These are phyloP conservation scores for Pleurotus sapidus DNA, from an alignment of 768 basidiomycete genomes.

Conservation along the genomic window DNA sequence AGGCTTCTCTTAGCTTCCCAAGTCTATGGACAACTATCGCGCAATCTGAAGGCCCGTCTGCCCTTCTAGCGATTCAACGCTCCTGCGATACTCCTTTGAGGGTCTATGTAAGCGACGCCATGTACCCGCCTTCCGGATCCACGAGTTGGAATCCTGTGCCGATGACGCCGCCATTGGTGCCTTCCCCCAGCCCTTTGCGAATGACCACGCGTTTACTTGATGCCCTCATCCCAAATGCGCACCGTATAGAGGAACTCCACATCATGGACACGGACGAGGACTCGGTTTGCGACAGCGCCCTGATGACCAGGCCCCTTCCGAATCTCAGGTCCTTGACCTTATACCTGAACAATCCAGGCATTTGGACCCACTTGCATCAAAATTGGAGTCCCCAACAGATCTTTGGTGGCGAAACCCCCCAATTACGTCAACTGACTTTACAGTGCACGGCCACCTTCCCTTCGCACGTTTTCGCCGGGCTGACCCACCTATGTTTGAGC, in stretches of 20 bases:
- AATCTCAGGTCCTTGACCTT: background rate
- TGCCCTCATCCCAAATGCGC: background rate
- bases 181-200: background rate
- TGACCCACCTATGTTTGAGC: slow-evolving; percentile 3
- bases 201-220: background rate
- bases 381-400: background rate
- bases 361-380: background rate
- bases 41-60: background rate
- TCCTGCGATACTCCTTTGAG: background rate
- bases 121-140: background rate
- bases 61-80: background rate
- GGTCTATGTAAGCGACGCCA: background rate
- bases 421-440: slow-evolving; percentile 1
- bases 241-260: slow-evolving; percentile 3
- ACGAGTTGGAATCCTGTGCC: background rate
- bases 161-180: background rate
- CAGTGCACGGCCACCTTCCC: background rate
- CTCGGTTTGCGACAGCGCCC: background rate
- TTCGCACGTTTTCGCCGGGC: background rate
- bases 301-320: slow-evolving; percentile 3
- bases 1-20: background rate
- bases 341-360: background rate
- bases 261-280: background rate
- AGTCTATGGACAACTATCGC: background rate
- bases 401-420: background rate